Evolutionary conservation across 306 rosid species (phyloP).

Genomic region (Nissolia schottii): DNA sequence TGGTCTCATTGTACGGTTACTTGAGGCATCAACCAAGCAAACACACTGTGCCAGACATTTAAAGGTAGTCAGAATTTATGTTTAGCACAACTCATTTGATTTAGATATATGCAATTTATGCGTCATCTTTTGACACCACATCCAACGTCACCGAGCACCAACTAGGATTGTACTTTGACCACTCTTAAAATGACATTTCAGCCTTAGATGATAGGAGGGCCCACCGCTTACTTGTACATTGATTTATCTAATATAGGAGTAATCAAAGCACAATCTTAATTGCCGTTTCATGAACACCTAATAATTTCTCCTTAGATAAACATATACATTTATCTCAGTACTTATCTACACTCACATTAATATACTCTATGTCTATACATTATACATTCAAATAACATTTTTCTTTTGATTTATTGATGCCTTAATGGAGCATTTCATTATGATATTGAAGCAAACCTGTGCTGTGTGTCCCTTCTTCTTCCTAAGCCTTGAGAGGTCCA

Average conservation of each 20-base stretch:
- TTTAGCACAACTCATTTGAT: not conserved
- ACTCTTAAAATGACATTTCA: too few relatives aligned
- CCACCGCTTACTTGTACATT: too few relatives aligned
- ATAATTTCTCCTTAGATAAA: not conserved
- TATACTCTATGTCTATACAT: not conserved
- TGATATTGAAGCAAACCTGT: constrained; percentile 50
- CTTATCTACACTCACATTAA: not conserved
- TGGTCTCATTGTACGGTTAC: constrained; percentile 91
- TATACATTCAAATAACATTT: not conserved
- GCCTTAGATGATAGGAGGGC: too few relatives aligned
- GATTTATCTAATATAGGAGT: too few relatives aligned
- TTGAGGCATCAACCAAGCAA: constrained; percentile 78
- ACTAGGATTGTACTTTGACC: too few relatives aligned
- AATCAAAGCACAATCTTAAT: too few relatives aligned
- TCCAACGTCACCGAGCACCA: too few relatives aligned
- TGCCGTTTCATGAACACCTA: too few relatives aligned
- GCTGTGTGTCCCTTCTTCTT: constrained; percentile 68
- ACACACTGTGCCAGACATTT: constrained; percentile 54
- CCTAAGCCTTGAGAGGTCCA: constrained; percentile 65
- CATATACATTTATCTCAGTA: not conserved
- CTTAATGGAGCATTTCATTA: not conserved
- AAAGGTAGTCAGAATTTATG: constrained; percentile 22
- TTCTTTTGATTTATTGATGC: not conserved
- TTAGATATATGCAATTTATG: not conserved
- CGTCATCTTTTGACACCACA: not conserved